Evolutionary conservation across 306 rosid genomes (phyloP), one percentile per base, ranked within the genome.

Genomic region (Rubus parviflorus): DNA sequence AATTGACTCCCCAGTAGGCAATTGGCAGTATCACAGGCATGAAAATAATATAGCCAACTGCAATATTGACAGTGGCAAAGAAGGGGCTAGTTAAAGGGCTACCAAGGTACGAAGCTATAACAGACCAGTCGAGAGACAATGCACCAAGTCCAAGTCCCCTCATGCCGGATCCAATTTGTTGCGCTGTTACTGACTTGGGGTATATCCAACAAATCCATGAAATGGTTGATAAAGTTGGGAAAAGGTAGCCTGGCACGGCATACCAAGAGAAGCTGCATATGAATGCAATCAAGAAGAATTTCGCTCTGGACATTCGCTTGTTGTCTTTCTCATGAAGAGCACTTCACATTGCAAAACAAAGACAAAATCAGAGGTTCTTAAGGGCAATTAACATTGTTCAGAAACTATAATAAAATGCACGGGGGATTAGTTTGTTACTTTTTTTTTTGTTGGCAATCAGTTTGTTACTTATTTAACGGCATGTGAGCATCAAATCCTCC

Each of bases 251-350:
- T 1, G 95, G 98, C 41, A 89, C 16, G 45, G 83, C 63, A 48
- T 85, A 89, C 93, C 97, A 90, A 7, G 77, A 37, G 73, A 93
- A 93, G 77, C 95, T 91, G 75, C 91, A 89, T 2, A 66, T 22
- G 20, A 91, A 82, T 60, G 88, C 95, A 40, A 91, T 87, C 13
- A 85, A 51, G 81, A 93, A 91, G 72, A 93, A 93, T 74, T 89
- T 88, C 13, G 78, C 82, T n/a, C 94, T 56, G 15, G 96, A 64
- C n/a, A 84, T 77, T 22, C 86, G 68, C 13, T 84, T 77, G 52
- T 45, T 75, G 56, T 79, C 78, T 9, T 85, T 78, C 77, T 92
- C 97, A 35, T 92, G 96, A 64, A 90, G 70, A 17, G 97, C 88
- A 80, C 97, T 87, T 87, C 75, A 83, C 35, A 69, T 66, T 41